Evolutionary conservation across 345 rosid species (phyloP).

Genomic region (Durio zibethinus): DNA sequence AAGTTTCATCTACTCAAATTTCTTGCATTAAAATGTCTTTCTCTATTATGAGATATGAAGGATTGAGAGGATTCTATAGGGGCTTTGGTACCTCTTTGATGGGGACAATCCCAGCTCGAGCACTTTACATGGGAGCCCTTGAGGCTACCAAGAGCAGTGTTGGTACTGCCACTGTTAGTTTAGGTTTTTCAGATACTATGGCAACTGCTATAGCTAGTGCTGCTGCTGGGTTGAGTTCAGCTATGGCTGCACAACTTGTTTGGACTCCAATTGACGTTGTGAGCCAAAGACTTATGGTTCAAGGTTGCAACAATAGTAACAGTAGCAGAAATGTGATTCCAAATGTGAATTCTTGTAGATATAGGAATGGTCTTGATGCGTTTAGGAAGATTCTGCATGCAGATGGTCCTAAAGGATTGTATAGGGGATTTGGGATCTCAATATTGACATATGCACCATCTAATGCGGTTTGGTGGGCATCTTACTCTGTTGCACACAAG

Average conservation of each 20-base stretch:
- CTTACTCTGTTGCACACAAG: conserved; percentile 75
- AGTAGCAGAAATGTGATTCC: conserved; percentile 30
- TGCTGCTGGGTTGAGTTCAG: conserved; percentile 81
- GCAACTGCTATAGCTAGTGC: conserved; percentile 72
- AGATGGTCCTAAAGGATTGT: conserved; percentile 80
- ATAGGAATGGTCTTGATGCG: conserved; percentile 75
- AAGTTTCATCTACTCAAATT: conserved; percentile 52
- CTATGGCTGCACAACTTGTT: conserved; percentile 83
- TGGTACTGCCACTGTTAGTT: conserved; percentile 59
- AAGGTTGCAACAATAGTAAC: conserved; percentile 34
- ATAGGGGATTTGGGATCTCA: conserved; percentile 93
- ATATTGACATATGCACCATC: conserved; percentile 94
- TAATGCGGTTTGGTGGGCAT: conserved; percentile 96
- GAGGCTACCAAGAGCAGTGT: conserved; percentile 84
- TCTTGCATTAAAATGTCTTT: conserved; percentile 59
- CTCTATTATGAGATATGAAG: conserved; percentile 64
- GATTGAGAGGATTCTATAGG: conserved; percentile 71
- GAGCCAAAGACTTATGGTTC: conserved; percentile 94
- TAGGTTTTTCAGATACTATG: conserved; percentile 69
- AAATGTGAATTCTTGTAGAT: conserved; percentile 36
- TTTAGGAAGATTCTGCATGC: conserved; percentile 63
- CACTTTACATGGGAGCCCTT: conserved; percentile 84
- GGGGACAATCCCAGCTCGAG: conserved; percentile 93
- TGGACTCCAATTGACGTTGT: conserved; percentile 94
- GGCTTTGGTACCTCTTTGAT: conserved; percentile 86